A percentile compares a stretch with the other conserved stretches of the same genome.
These are phyloP conservation scores for Grigorovia humatica DNA, from an alignment of 805 yeast genomes.

Conservation along the genomic window DNA sequence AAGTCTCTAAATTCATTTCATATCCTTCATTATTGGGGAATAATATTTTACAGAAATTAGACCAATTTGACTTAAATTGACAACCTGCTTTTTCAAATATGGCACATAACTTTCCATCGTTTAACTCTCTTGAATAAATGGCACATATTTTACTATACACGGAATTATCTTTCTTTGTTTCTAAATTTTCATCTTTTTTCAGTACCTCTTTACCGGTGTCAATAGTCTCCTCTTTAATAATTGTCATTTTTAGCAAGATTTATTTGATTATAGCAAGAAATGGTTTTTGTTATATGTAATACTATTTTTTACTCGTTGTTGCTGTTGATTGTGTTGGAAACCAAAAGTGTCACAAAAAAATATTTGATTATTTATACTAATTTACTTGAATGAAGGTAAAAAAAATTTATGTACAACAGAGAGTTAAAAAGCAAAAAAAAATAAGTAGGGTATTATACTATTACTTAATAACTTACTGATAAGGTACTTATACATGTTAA, in stretches of 20 bases:
- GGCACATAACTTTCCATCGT: constrained; percentile 13
- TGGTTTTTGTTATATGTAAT: neutral
- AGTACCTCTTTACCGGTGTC: neutral
- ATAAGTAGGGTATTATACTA: no score
- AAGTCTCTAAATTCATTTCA: constrained; percentile 2
- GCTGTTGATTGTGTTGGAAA: no score
- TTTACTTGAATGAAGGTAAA: neutral
- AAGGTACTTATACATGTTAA: no score
- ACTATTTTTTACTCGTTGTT: no score
- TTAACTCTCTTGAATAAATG: constrained; percentile 27
- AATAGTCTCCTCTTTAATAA: neutral
- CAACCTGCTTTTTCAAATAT: constrained; percentile 28
- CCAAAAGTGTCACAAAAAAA: neutral
- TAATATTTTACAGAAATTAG: constrained; percentile 5
- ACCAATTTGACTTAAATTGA: constrained; percentile 25
- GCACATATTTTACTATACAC: constrained; percentile 33
- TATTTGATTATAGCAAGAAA: neutral
- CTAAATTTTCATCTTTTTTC: neutral
- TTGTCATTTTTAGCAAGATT: neutral
- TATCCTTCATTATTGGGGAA: constrained; percentile 7
- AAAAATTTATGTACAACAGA: no score
- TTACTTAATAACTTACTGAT: no score
- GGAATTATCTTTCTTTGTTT: constrained; percentile 17
- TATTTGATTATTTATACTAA: neutral
- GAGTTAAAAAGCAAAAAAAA: neutral